Evolutionary conservation across 768 basidiomycete species (phyloP).

Genomic region (Mycena olivaceomarginata): DNA sequence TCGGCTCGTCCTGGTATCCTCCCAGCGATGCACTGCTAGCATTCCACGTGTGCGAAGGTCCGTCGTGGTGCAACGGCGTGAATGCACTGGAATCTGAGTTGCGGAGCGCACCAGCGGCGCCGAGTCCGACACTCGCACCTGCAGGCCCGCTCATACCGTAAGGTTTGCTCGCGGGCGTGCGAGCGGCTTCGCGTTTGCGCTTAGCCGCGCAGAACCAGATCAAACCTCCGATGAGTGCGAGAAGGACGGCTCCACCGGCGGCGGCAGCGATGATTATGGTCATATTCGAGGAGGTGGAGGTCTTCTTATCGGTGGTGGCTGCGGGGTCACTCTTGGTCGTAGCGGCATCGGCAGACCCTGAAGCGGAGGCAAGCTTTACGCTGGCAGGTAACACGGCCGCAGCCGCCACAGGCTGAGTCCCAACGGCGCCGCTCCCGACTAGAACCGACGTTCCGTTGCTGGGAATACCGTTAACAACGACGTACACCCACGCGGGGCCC

Average conservation of each 20-base stretch:
- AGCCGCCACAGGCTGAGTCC: conserved; percentile 68
- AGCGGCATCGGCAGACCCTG: conserved; percentile 31
- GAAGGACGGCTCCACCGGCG: conserved; percentile 28
- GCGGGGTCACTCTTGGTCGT: conserved; percentile 13
- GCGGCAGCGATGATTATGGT: conserved; percentile 34
- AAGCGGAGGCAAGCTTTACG: conserved; percentile 14
- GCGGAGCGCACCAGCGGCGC: conserved; percentile 36
- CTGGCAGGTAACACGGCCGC: conserved; percentile 20
- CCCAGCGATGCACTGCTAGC: conserved; percentile 28
- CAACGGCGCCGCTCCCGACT: conserved; percentile 81
- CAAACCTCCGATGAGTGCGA: conserved; percentile 27
- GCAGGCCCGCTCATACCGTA: conserved; percentile 38
- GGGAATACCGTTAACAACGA: conserved; percentile 85
- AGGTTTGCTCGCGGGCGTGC: conserved; percentile 36
- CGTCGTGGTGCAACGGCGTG: conserved; percentile 35
- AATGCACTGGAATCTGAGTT: conserved; percentile 43
- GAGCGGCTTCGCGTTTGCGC: conserved; percentile 31
- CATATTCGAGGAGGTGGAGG: conserved; percentile 26
- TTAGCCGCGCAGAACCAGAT: conserved; percentile 38
- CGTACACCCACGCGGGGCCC: conserved; percentile 83
- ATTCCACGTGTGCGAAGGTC: conserved; percentile 39
- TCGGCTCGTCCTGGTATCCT: conserved; percentile 36
- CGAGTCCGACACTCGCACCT: conserved; percentile 29
- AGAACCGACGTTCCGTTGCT: conserved; percentile 80
- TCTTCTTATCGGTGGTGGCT: background rate